Base-by-base conservation (phyloP, 495 filamentous ascomycete genomes). In the Aspergillus ellipticus region DNA sequence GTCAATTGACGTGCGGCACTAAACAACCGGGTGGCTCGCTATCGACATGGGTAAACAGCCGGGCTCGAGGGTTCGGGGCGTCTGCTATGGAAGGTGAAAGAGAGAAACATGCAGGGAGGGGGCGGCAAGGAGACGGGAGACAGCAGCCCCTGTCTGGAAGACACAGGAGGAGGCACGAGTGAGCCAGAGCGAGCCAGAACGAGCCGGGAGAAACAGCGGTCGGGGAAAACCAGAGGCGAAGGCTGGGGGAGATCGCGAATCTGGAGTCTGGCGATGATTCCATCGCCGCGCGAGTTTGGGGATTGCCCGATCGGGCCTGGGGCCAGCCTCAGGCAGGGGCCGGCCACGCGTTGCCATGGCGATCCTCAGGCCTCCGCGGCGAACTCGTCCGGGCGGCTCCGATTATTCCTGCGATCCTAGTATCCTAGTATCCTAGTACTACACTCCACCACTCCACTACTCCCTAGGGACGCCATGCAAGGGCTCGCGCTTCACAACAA, bases 301-400 rank as follows among this genome's bases (percentile, higher is more conserved):
- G 58, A 58, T 65, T 62, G 29, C 62, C 62, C 29, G 21, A 59
- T 62, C 46, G 33, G 53, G 59, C 16, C 65, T 53, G 29, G 47
- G 11, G 48, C 43, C 51, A 50, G 62, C 64, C 62, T 66, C 37
- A 45, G 65, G 63, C 55, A 64, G 54, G 15, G 24, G 33, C 20
- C 49, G 17, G 24, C 22, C 17, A 22, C 0, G 53, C 46, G 65
- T 68, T 68, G 65, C 68, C 59, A 68, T 65, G 51, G 65, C 68
- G 65, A 71, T 70, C 11, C 26, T 11, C 45, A 26, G 19, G 3
- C 20, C 16, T 6, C 47, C 31, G 16, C n/a, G n/a, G n/a, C n/a
- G n/a, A n/a, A n/a, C n/a, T n/a, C n/a, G n/a, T n/a, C n/a, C n/a
- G n/a, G n/a, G n/a, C n/a, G n/a, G n/a, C n/a, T n/a, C n/a, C n/a